These are phyloP conservation scores for Neonothopanus nambi DNA, from an alignment of 1,284 basidiomycete species.

Conservation along the genomic window DNA sequence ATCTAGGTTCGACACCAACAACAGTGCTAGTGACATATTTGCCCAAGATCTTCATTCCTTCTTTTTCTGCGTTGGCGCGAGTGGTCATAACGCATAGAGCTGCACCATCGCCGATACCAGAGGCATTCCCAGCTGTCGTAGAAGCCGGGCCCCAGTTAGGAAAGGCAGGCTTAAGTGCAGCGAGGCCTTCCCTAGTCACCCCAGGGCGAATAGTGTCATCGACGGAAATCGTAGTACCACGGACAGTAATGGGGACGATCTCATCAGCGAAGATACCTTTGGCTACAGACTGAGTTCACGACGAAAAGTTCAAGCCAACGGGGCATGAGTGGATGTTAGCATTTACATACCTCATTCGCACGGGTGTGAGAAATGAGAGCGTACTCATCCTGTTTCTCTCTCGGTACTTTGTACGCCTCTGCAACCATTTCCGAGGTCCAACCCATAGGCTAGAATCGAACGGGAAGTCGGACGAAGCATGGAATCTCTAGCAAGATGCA, in stretches of 20 bases:
- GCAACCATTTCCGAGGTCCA: conserved; percentile 92
- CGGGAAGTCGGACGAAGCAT: not conserved
- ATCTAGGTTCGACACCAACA: conserved; percentile 82
- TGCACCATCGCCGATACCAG: conserved; percentile 94
- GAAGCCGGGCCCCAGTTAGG: conserved; percentile 75
- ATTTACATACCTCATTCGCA: conserved; percentile 56
- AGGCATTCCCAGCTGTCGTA: conserved; percentile 90
- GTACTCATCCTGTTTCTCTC: conserved; percentile 80
- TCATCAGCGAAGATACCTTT: conserved; percentile 75
- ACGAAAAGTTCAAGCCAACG: conserved; percentile 9
- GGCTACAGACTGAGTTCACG: conserved; percentile 63
- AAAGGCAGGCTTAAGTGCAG: conserved; percentile 72
- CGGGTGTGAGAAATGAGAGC: conserved; percentile 82
- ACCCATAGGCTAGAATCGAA: conserved; percentile 73
- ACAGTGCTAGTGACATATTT: conserved; percentile 86
- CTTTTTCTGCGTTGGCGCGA: conserved; percentile 78
- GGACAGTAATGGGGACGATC: conserved; percentile 74
- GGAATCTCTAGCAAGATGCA: conserved; percentile 16
- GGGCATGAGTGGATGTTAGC: conserved; percentile 7
- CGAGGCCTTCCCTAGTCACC: conserved; percentile 70
- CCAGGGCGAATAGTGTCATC: conserved; percentile 84
- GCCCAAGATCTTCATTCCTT: conserved; percentile 85
- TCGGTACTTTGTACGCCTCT: conserved; percentile 69
- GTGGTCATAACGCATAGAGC: conserved; percentile 89
- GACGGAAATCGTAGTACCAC: conserved; percentile 56